These are phyloP conservation scores for Colletotrichum neosansevieriae DNA, from an alignment of 2,329 filamentous ascomycete genomes.

Conservation along the genomic window DNA sequence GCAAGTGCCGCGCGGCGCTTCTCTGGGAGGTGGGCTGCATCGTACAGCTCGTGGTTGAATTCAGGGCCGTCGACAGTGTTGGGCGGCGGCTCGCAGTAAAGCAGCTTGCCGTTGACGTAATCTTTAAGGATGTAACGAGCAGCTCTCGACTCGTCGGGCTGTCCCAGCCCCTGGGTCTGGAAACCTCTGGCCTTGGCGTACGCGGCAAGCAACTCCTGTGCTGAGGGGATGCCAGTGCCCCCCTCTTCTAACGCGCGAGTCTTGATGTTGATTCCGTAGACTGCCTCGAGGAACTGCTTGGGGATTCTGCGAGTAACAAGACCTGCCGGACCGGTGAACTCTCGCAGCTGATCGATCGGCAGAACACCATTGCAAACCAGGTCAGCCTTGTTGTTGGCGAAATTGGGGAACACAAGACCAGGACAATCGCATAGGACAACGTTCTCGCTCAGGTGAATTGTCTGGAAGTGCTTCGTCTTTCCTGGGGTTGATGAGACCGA, in stretches of 20 bases:
- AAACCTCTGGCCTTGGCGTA: constrained; percentile 93
- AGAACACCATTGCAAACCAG: constrained; percentile 95
- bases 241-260: constrained; percentile 89
- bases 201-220: constrained; percentile 84
- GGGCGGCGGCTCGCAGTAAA: constrained; percentile 92
- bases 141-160: constrained; percentile 93
- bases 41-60: constrained; percentile 93
- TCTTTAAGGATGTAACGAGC: constrained; percentile 93
- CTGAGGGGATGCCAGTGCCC: constrained; percentile 87
- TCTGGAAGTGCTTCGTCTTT: constrained; percentile 99
- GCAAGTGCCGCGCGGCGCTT: constrained; percentile 79
- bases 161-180: constrained; percentile 87
- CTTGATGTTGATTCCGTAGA: constrained; percentile 92
- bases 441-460: constrained; percentile 89
- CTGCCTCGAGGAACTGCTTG: constrained; percentile 86
- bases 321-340: constrained; percentile 87
- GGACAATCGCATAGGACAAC: constrained; percentile 98
- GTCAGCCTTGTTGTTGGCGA: constrained; percentile 95
- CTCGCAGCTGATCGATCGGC: constrained; percentile 95
- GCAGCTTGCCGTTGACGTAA: constrained; percentile 95
- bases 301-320: constrained; percentile 89
- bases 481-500: constrained; percentile 97
- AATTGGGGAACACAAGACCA: constrained; percentile 98
- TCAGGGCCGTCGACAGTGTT: constrained; percentile 75
- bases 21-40: constrained; percentile 82